Conservation (phyloP, 2,329 filamentous ascomycete species). For the Cryphonectria carpinicola region DNA sequence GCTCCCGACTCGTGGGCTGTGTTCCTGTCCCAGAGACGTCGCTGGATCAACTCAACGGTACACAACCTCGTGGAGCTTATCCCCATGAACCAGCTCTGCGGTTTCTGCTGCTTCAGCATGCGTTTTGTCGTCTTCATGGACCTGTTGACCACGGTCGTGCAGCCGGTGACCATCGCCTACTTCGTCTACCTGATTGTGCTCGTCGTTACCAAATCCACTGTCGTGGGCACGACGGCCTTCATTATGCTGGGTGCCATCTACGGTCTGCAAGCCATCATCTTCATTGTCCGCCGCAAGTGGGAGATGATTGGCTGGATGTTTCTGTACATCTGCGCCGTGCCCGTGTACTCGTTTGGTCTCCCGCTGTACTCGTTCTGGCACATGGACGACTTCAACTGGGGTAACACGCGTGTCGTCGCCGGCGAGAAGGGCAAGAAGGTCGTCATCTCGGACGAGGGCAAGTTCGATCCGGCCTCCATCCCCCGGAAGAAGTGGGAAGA, state of each 20-base stretch:
- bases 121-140: constrained; percentile 96
- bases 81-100: constrained; percentile 89
- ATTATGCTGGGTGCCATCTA: constrained; percentile 94
- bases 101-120: constrained; percentile 99
- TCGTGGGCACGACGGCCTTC: constrained; percentile 84
- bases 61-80: constrained; percentile 97
- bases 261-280: constrained; percentile 94
- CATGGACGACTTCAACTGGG: constrained; percentile 99
- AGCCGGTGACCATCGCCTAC: constrained; percentile 89
- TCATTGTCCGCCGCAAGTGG: constrained; percentile 96
- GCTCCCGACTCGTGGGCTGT: constrained; percentile 92
- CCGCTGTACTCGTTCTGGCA: constrained; percentile 98
- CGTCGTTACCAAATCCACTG: constrained; percentile 61
- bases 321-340: constrained; percentile 88
- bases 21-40: constrained; percentile 96
- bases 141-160: constrained; percentile 86
- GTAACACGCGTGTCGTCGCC: constrained; percentile 95
- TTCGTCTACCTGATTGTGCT: constrained; percentile 86
- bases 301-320: constrained; percentile 99
- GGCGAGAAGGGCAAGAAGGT: constrained; percentile 93
- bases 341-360: constrained; percentile 87
- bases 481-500: constrained; percentile 99
- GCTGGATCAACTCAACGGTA: constrained; percentile 99
- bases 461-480: constrained; percentile 91
- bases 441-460: constrained; percentile 94